A percentile compares a stretch with the other conserved stretches of the same genome.
Conservation (phyloP, 257 asterid species). For the Nyctanthes arbortristis region DNA sequence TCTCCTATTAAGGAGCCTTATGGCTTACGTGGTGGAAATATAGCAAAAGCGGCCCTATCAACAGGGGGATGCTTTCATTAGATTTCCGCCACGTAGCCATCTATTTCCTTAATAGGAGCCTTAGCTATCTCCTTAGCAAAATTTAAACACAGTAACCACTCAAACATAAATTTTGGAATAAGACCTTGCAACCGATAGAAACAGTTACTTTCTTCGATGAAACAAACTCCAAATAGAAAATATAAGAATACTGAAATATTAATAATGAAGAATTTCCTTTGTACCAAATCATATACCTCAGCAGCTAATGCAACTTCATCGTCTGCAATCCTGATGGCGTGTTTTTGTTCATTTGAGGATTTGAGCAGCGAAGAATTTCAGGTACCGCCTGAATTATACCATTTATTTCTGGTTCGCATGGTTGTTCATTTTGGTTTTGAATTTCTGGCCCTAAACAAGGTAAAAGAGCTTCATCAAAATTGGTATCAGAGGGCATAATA, state of each 20-base stretch:
- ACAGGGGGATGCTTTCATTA: no score
- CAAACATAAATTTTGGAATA: no score
- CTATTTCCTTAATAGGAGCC: no score
- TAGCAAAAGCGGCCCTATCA: no score
- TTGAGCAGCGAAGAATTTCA: constrained; percentile 75
- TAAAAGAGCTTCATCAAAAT: constrained; percentile 17
- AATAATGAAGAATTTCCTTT: background rate
- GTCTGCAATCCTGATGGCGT: constrained; percentile 90
- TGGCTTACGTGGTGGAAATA: no score
- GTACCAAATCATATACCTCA: constrained; percentile 94
- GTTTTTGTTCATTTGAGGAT: constrained; percentile 89
- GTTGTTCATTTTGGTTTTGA: constrained; percentile 84
- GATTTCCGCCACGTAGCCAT: no score
- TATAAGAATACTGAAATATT: constrained; percentile 4
- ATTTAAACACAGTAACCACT: no score
- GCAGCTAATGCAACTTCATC: constrained; percentile 87
- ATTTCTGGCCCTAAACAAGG: constrained; percentile 54
- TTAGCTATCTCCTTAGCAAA: no score
- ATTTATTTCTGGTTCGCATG: constrained; percentile 80
- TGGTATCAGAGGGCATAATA: constrained; percentile 4
- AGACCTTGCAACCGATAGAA: no score
- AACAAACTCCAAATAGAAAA: no score
- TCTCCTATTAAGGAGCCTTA: no score
- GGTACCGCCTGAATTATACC: constrained; percentile 69
- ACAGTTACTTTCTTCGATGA: background rate